Evolutionary conservation across 257 asterid genomes (phyloP).

Genomic region (Striga asiatica): DNA sequence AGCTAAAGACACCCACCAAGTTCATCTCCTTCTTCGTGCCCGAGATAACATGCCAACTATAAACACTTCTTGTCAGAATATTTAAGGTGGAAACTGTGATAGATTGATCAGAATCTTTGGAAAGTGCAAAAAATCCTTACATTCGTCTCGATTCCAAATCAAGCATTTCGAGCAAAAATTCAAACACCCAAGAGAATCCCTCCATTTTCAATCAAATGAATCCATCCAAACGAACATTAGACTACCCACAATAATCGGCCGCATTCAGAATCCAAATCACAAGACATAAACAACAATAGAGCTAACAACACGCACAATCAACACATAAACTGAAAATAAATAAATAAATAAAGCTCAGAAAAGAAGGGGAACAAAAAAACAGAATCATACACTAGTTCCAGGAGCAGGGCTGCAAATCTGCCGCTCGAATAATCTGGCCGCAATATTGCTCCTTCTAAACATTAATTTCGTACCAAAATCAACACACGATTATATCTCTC

Average conservation of each 20-base stretch:
- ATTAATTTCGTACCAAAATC: conserved; percentile 32
- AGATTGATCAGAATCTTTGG: too few species aligned
- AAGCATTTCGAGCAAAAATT: conserved; percentile 1
- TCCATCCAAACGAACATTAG: too few species aligned
- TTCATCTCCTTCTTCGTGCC: too few species aligned
- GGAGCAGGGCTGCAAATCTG: conserved; percentile 88
- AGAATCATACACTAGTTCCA: conserved; percentile 70
- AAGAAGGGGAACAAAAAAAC: too few species aligned
- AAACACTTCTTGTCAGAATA: too few species aligned
- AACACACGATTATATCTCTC: too few species aligned
- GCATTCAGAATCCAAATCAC: conserved; percentile 1
- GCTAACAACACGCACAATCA: background rate
- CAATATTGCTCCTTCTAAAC: conserved; percentile 88
- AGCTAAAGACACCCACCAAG: too few species aligned
- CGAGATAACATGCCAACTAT: too few species aligned
- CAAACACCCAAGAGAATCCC: too few species aligned
- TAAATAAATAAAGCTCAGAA: conserved; percentile 2
- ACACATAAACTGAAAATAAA: background rate
- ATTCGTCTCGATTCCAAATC: background rate
- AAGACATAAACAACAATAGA: background rate
- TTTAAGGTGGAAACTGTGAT: too few species aligned
- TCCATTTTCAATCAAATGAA: too few species aligned
- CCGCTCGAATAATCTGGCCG: conserved; percentile 97
- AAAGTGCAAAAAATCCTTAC: background rate
- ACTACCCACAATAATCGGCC: too few species aligned